A percentile compares a stretch with the other conserved stretches of the same genome.
Conservation (phyloP, 2,329 filamentous ascomycete genomes). For the Cryphonectria parasitica region DNA sequence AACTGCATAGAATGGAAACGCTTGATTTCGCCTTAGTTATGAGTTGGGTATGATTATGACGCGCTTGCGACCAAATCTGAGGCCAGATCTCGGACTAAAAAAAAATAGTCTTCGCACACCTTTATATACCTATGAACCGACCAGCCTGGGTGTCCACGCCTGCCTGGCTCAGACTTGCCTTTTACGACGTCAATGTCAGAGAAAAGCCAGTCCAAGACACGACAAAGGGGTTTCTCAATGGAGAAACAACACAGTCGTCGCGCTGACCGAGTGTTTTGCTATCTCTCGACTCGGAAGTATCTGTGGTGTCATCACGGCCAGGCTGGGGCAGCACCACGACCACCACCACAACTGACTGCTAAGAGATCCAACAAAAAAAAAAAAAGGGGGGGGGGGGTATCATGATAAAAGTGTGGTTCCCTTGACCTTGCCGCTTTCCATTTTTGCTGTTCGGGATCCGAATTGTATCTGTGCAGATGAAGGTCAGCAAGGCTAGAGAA, state of each 20-base stretch:
- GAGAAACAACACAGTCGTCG: conserved; percentile 53
- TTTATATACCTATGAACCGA: not conserved
- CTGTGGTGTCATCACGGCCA: conserved; percentile 71
- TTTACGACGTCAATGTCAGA: conserved; percentile 41
- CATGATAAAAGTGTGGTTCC: conserved; percentile 65
- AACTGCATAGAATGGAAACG: not conserved
- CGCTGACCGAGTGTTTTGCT: conserved; percentile 16
- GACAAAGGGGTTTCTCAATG: conserved; percentile 48
- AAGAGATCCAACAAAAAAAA: conserved; percentile 4
- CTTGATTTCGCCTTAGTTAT: not conserved
- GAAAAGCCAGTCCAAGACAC: conserved; percentile 34
- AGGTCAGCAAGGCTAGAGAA: not conserved
- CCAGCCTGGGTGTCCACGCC: not conserved
- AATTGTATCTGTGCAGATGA: conserved; percentile 69
- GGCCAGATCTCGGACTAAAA: no score
- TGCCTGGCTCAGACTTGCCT: conserved; percentile 44
- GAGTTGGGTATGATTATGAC: no score
- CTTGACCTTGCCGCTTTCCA: conserved; percentile 71
- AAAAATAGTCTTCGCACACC: not conserved
- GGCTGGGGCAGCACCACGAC: conserved; percentile 21
- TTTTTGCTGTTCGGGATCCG: conserved; percentile 80
- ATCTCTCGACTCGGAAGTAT: conserved; percentile 71
- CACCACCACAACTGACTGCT: not conserved
- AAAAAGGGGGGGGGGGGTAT: conserved; percentile 31
- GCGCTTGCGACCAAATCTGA: no score